phyloP scores from a whole-genome alignment of 352 stramenopile genomes.

The Phytophthora ohioensis region DNA sequence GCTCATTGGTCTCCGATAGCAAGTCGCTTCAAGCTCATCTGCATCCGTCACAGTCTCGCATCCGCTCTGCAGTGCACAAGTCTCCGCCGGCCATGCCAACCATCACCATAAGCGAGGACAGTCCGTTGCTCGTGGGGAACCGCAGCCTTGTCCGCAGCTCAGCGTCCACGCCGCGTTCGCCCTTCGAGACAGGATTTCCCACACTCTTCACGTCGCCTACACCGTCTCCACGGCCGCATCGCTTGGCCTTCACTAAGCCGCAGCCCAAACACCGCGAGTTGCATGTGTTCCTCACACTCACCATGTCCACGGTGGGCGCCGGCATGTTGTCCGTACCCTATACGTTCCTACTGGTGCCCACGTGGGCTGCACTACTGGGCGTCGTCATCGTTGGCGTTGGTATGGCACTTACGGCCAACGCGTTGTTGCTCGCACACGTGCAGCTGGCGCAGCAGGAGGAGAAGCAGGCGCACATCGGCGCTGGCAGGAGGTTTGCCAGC shows the following conservation, averaged over 20 bases:
- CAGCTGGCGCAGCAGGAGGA: constrained; percentile 60
- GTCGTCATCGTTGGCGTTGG: constrained; percentile 57
- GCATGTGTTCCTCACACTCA: constrained; percentile 80
- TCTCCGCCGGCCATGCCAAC: constrained; percentile 18
- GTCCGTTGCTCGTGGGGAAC: constrained; percentile 29
- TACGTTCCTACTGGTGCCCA: constrained; percentile 67
- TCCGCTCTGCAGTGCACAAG: constrained; percentile 13
- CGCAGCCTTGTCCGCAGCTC: constrained; percentile 24
- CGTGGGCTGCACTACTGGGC: constrained; percentile 48
- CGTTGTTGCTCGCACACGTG: constrained; percentile 68
- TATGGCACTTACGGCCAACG: constrained; percentile 68
- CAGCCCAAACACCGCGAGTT: constrained; percentile 51
- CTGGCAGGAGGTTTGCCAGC: constrained; percentile 59
- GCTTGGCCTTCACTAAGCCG: constrained; percentile 53
- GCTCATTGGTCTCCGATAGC: constrained; percentile 1
- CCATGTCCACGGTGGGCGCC: constrained; percentile 80
- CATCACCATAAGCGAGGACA: constrained; percentile 32
- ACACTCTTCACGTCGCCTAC: constrained; percentile 68
- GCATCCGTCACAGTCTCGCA: constrained; percentile 8
- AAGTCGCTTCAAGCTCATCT: background rate
- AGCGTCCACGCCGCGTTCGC: constrained; percentile 54
- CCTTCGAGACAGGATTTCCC: constrained; percentile 78
- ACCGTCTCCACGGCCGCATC: constrained; percentile 63
- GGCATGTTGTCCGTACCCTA: constrained; percentile 79
- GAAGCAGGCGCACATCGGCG: constrained; percentile 50